Percentiles rank a stretch among this genome's conserved stretches.
Conservation (phyloP, 148 eudicot genomes). For the Rhododendron simsii region DNA sequence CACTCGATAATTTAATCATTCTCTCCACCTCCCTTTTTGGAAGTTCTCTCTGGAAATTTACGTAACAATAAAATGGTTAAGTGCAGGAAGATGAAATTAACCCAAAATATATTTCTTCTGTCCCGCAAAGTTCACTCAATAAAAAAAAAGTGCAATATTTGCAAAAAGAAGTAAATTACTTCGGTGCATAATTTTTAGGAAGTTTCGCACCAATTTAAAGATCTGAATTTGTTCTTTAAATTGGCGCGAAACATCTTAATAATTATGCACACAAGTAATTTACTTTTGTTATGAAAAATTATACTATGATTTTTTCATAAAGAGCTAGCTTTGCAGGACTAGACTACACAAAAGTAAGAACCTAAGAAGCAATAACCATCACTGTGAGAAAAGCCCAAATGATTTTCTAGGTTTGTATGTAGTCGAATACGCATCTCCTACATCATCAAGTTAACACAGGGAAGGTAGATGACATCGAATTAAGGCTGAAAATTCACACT, state of each 20-base stretch:
- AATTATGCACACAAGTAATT: background rate
- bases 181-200: background rate
- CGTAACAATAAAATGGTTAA: background rate
- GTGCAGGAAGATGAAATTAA: background rate
- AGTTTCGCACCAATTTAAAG: background rate
- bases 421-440: background rate
- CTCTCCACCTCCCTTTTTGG: background rate
- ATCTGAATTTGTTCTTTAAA: background rate
- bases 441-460: background rate
- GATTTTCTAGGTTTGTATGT: background rate
- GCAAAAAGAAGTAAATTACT: background rate
- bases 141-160: background rate
- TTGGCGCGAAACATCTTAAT: background rate
- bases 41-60: background rate
- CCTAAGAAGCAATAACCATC: background rate
- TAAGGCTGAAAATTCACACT: background rate
- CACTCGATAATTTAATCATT: background rate
- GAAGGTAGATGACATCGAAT: background rate
- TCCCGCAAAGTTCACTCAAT: background rate
- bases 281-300: background rate
- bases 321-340: background rate
- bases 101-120: background rate
- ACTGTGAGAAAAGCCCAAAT: background rate
- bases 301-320: background rate
- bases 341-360: background rate